Base-by-base conservation (phyloP, 2,329 filamentous ascomycete species). In the Nemania sp. region DNA sequence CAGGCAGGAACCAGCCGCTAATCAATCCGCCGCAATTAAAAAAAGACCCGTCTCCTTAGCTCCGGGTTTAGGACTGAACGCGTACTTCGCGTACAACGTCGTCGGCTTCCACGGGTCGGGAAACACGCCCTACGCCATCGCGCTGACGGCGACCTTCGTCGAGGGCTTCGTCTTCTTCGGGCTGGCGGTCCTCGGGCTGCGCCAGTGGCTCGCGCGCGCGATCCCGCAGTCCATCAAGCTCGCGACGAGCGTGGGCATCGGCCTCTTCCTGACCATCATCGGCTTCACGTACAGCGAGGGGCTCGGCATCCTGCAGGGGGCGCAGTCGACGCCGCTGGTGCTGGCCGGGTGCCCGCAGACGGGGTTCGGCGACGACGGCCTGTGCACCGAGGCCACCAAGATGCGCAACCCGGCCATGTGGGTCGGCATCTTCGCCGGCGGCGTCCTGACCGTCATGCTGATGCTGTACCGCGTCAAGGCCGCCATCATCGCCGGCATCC, bases 381-480 rank as follows among this genome's bases (percentile, higher is more conserved):
- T 85, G 6, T 95, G 91, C 73, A 83, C 84, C 0, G 77, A 79
- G 51, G 74, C 76, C 15, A 79, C 84, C 56, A 92, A 92, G 81
- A 94, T 96, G 91, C 86, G 90, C 62, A 91, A 84, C 70, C 90
- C 91, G 1, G 86, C 88, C 21, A 86, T 96, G 84, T 96, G 92
- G 92, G 82, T 96, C 53, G 92, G 91, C 39, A 92, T 96, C 68
- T 95, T 96, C 80, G 90, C 89, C 67, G 91, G 91, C 45, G 91
- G 91, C 62, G 49, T 96, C 65, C 77, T 96, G 50, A 96, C 91
- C 1, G 88, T 88, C 34, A 78, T 95, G 65, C 79, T 96, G 55
- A 90, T 94, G 87, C 84, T 93, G 80, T 96, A 92, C 75, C 87
- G 91, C 18, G 86, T 96, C 75, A 94, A 94, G 78, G 91, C 91